Percentiles rank a stretch among this genome's conserved stretches.
phyloP scores from a whole-genome alignment of 2,329 filamentous ascomycete species.

The Cryphonectria parasitica region DNA sequence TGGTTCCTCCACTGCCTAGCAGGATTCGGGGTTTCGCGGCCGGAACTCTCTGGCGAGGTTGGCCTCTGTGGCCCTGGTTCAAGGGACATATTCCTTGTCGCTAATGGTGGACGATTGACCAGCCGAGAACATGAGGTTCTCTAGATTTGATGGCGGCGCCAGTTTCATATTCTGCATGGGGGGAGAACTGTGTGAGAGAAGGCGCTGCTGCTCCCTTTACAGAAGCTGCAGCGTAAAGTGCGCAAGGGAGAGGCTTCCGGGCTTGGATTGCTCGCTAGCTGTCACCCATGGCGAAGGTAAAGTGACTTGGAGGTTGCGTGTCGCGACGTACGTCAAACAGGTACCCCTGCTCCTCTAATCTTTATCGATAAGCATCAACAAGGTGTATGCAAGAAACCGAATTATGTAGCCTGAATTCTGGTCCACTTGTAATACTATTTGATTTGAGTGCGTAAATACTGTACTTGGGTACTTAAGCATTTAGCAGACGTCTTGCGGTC shows the following conservation, averaged over 20 bases:
- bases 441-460: background rate
- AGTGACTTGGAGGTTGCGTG: conserved; percentile 24
- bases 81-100: conserved; percentile 58
- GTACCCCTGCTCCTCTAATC: background rate
- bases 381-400: background rate
- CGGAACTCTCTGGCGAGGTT: conserved; percentile 80
- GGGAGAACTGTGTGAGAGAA: conserved; percentile 4
- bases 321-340: conserved; percentile 25
- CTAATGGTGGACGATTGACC: conserved; percentile 26
- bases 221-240: conserved; percentile 10
- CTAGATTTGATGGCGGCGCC: conserved; percentile 17
- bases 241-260: conserved; percentile 8
- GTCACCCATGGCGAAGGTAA: conserved; percentile 8
- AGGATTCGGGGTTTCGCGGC: conserved; percentile 73
- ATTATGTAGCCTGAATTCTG: background rate
- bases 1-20: conserved; percentile 78
- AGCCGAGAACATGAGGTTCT: conserved; percentile 30
- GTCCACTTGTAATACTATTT: background rate
- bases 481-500: background rate
- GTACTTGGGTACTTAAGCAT: background rate
- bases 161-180: conserved; percentile 28
- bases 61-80: conserved; percentile 63
- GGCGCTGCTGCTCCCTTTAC: conserved; percentile 14
- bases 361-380: conserved; percentile 14
- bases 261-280: conserved; percentile 21